Evolutionary conservation across 108 stramenopile species (phyloP).

Genomic region (Nitzschia sp.): DNA sequence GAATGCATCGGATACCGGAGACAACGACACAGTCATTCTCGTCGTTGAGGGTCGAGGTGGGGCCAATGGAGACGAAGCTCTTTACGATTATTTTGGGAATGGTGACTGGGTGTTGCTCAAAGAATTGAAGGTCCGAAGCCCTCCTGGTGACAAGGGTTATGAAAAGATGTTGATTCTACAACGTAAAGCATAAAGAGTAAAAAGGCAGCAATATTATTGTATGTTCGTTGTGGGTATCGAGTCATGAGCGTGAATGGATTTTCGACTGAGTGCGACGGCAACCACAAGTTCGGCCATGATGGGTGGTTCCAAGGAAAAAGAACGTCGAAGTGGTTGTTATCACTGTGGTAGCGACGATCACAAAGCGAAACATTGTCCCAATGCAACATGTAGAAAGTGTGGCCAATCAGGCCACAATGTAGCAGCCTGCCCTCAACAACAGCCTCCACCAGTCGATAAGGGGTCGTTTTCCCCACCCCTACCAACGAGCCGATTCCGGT

Average conservation of each 20-base stretch:
- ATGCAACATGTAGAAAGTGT: constrained; percentile 10
- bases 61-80: constrained; percentile 64
- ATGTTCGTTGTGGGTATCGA: too few species aligned
- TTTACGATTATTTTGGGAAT: constrained; percentile 62
- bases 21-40: constrained; percentile 66
- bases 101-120: constrained; percentile 61
- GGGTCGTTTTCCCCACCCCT: background rate
- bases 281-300: too few species aligned
- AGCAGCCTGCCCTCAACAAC: constrained; percentile 1
- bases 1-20: constrained; percentile 24
- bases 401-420: constrained; percentile 15
- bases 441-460: background rate
- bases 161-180: constrained; percentile 73
- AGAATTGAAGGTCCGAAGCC: constrained; percentile 49
- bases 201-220: too few species aligned
- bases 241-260: too few species aligned
- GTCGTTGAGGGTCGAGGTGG: constrained; percentile 83
- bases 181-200: background rate
- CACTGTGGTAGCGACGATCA: constrained; percentile 22
- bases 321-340: constrained; percentile 21
- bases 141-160: constrained; percentile 77
- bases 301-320: background rate
- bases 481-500: constrained; percentile 39
- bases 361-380: constrained; percentile 18
- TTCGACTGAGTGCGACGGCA: too few species aligned